phyloP scores from a whole-genome alignment of 495 filamentous ascomycete genomes.

The Astrothelium macrocarpum region DNA sequence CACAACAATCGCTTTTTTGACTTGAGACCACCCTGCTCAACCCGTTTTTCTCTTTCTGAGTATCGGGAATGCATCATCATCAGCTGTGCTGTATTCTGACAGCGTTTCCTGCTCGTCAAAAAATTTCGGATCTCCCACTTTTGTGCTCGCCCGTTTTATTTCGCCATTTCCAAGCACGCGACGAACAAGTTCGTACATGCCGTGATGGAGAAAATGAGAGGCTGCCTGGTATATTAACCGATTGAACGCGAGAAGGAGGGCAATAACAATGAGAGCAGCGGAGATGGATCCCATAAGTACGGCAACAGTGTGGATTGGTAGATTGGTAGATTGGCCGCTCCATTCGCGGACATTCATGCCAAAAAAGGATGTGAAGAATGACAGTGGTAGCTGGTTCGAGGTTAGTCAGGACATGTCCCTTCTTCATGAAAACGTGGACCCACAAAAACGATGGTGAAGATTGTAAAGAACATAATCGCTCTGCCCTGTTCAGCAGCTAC shows the following conservation, averaged over 20 bases:
- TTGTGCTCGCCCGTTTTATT: neutral
- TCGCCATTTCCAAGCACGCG: neutral
- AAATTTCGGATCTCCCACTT: neutral
- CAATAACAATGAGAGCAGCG: neutral
- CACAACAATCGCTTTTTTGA: too few relatives aligned
- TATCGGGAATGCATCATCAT: neutral
- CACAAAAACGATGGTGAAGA: slow-evolving; percentile 5
- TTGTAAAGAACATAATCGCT: slow-evolving; percentile 4
- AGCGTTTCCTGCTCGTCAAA: neutral
- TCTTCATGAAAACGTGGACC: neutral
- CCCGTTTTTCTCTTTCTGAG: neutral
- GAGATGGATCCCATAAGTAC: slow-evolving; percentile 1
- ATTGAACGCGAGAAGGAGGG: neutral
- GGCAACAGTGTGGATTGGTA: neutral
- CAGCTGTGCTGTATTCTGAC: neutral
- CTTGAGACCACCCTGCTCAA: too few relatives aligned
- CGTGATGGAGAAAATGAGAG: neutral
- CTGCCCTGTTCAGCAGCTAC: neutral
- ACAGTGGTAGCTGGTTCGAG: slow-evolving; percentile 46
- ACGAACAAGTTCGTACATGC: neutral
- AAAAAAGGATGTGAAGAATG: slow-evolving; percentile 43
- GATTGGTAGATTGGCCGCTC: neutral
- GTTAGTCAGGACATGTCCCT: slow-evolving; percentile 15
- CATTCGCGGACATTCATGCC: slow-evolving; percentile 42
- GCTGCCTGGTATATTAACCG: neutral